Percentiles rank a stretch among this genome's conserved stretches.
These are phyloP conservation scores for Starmerella floris DNA, from an alignment of 805 yeast genomes.

Conservation along the genomic window DNA sequence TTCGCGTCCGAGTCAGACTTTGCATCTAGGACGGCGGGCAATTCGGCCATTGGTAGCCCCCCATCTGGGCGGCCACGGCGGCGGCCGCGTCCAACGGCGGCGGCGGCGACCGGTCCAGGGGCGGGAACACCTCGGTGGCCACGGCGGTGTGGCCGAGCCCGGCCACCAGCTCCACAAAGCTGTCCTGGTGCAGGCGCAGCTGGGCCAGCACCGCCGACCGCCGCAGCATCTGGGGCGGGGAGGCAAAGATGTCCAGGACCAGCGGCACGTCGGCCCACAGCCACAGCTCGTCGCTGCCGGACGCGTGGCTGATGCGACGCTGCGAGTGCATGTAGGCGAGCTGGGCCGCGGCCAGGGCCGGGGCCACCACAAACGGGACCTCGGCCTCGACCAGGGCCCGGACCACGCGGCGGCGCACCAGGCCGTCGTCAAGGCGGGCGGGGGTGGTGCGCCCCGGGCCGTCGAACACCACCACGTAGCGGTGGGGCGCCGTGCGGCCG, in stretches of 20 bases:
- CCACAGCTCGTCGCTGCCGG: constrained; percentile 72
- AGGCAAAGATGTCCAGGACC: constrained; percentile 53
- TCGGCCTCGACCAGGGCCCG: constrained; percentile 41
- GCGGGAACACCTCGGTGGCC: constrained; percentile 4
- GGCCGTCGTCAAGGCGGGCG: constrained; percentile 12
- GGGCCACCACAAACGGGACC: constrained; percentile 63
- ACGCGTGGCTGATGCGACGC: constrained; percentile 54
- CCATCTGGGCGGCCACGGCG: constrained; percentile 9
- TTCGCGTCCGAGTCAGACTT: not conserved
- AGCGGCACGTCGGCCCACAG: constrained; percentile 50
- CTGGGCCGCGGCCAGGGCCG: constrained; percentile 70
- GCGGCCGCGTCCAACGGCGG: constrained; percentile 3
- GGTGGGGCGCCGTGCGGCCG: constrained; percentile 2
- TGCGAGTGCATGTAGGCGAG: constrained; percentile 51
- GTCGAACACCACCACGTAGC: constrained; percentile 20
- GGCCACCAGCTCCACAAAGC: constrained; percentile 61
- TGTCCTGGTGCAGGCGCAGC: constrained; percentile 45
- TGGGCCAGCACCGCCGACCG: constrained; percentile 45
- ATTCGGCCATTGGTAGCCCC: constrained; percentile 8
- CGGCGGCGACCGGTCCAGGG: constrained; percentile 4
- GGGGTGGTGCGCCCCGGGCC: constrained; percentile 19
- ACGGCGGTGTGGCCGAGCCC: constrained; percentile 42
- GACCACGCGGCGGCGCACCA: constrained; percentile 29
- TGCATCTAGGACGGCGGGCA: constrained; percentile 24
- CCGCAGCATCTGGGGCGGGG: constrained; percentile 54